Base-by-base conservation (phyloP, 2,329 filamentous ascomycete species). In the Chaetomiaceae sp. region DNA sequence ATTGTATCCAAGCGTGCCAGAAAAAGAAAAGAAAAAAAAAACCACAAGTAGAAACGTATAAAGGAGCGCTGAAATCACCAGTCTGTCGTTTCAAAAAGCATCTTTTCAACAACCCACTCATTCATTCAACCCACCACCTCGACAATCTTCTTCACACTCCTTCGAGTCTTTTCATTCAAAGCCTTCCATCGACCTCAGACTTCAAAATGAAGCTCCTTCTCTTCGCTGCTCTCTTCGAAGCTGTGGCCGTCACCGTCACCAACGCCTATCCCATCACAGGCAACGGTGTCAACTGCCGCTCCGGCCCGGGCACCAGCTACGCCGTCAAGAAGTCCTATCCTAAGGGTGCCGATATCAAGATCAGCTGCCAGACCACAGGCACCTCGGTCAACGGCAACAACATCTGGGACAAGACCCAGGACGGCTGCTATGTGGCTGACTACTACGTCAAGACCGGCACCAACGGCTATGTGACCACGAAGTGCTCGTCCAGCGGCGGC, bases 371-470 rank as follows among this genome's bases (percentile, higher is more conserved):
- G 53, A 55, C 48, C 4, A 13, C 43, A 0, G 57, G 57, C 44
- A 54, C 53, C 21, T 37, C 33, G 29, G 46, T 59, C 46, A 52
- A 50, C 38, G 57, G 57, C 33, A 54, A 55, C 49, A 57, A 36
- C 38, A 47, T 59, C 21, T 59, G 57, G 57, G 57, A 59, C 44
- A 59, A 57, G 52, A 59, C 57, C 18, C 18, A 41, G 18, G 52
- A 59, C 18, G 55, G 52, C 38, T 59, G 57, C 55, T 59, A 59
- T 27, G 57, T 59, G 4, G 46, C 57, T 10, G 55, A 59, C 52
- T 59, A 59, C 41, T 57, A 59, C 42, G 55, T 59, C 41, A 53
- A 57, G 33, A 59, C 57, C 2, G 57, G 57, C 43, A 47, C 25
- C 37, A 49, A 46, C 44, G 55, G 51, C 42, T 59, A 55, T 13